Conservation (phyloP, 73 alveolate species). For the Blepharisma japonicum region DNA sequence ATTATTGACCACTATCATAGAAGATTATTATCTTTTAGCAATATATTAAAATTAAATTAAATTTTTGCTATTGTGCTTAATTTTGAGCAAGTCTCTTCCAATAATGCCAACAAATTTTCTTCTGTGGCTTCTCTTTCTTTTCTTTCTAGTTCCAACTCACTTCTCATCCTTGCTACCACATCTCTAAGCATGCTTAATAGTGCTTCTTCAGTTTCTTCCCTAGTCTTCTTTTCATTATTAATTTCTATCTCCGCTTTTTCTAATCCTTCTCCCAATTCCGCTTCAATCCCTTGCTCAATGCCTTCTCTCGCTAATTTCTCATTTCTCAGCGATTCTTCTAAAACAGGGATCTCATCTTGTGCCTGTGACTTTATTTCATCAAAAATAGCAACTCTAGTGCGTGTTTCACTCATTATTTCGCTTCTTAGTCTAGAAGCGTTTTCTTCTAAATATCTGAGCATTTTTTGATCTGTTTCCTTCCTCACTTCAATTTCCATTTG, state of each 20-base stretch:
- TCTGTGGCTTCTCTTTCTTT: slow-evolving; percentile 80
- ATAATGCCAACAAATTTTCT: slow-evolving; percentile 63
- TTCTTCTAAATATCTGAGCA: slow-evolving; percentile 35
- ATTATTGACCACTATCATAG: no score
- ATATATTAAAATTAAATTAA: background rate
- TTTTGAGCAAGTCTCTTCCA: slow-evolving; percentile 80
- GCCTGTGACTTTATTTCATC: slow-evolving; percentile 44
- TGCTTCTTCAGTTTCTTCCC: slow-evolving; percentile 88
- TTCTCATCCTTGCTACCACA: slow-evolving; percentile 69
- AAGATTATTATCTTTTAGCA: no score
- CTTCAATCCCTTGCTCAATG: slow-evolving; percentile 47
- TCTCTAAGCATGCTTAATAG: slow-evolving; percentile 76
- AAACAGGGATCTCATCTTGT: slow-evolving; percentile 72
- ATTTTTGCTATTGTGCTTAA: slow-evolving; percentile 51
- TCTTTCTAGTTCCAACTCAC: slow-evolving; percentile 73
- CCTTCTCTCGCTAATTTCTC: slow-evolving; percentile 58
- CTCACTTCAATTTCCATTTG: slow-evolving; percentile 29
- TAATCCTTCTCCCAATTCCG: slow-evolving; percentile 58
- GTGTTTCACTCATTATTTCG: slow-evolving; percentile 41
- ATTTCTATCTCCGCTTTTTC: slow-evolving; percentile 42
- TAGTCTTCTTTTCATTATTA: slow-evolving; percentile 62
- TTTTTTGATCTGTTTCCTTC: slow-evolving; percentile 40
- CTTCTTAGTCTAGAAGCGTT: slow-evolving; percentile 30
- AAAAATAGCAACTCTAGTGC: slow-evolving; percentile 38
- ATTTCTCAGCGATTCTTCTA: slow-evolving; percentile 62